Base-by-base conservation (phyloP, 2,329 filamentous ascomycete genomes). In the Zalaria sp. region DNA sequence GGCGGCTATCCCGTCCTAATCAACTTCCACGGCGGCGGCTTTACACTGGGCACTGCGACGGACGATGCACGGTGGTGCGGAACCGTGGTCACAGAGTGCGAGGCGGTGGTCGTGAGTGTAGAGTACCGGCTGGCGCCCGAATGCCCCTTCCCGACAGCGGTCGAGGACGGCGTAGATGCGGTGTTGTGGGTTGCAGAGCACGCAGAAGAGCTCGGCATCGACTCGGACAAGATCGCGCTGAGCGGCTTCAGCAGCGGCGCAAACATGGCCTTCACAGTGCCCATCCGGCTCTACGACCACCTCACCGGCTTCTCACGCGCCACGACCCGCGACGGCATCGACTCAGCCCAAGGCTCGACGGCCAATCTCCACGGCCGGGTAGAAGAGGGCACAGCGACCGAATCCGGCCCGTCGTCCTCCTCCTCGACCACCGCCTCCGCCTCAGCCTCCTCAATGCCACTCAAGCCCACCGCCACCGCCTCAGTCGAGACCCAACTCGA, bases 1-100 rank as follows among this genome's bases (percentile, higher is more conserved):
- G 18, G 54, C 7, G 49, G 47, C 9, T 76, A 71, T 43, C 74
- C 75, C 0, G 69, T 75, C 3, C 66, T 77, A 2, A 68, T 79
- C 49, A 79, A 79, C 51, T 78, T 79, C 49, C 76, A 80, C 47
- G 75, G 76, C 10, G 76, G 76, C 35, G 76, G 76, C 1, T 80
- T 79, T 55, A 75, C 71, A 0, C 56, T 80, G 4, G 76, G 76
- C 4, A 66, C 63, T 4, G 67, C 75, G 5, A 71, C 68, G 10
- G 77, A 81, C 51, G 76, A 81, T 57, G 67, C 68, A 36, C 66
- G 74, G 43, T 80, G 75, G 75, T 69, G 71, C 35, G 63, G 64
- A 25, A 65, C 66, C 5, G 70, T 78, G 2, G 63, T 77, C n/a
- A 53, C 71, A 3, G 61, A 77, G 43, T 66, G 72, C 9, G 65